Evolutionary conservation across 768 basidiomycete species (phyloP).

Genomic region (Mycena polygramma): DNA sequence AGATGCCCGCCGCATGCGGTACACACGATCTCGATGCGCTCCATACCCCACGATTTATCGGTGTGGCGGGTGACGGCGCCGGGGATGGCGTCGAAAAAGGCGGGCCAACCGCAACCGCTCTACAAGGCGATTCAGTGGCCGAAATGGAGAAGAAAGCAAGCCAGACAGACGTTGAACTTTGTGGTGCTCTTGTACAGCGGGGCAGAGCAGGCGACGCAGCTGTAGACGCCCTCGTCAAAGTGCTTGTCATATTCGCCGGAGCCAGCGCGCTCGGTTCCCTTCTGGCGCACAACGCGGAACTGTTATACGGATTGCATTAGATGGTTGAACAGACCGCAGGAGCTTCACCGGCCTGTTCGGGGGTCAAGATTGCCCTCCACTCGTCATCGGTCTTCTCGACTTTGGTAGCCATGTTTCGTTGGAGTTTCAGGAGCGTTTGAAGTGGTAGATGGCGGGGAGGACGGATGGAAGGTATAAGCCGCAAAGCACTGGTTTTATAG

Average conservation of each 20-base stretch:
- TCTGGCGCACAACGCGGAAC: constrained; percentile 89
- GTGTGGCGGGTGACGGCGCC: constrained; percentile 88
- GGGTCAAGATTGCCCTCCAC: constrained; percentile 86
- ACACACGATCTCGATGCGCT: constrained; percentile 89
- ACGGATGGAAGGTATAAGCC: not conserved
- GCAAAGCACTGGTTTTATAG: constrained; percentile 15
- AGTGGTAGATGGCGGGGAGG: not conserved
- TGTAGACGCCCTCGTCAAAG: constrained; percentile 75
- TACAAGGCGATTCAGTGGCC: constrained; percentile 32
- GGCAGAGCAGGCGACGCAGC: constrained; percentile 84
- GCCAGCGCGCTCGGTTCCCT: constrained; percentile 86
- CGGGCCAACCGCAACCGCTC: constrained; percentile 98
- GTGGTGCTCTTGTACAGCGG: constrained; percentile 90
- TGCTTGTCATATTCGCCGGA: constrained; percentile 87
- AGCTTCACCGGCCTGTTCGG: constrained; percentile 75
- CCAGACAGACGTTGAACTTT: constrained; percentile 77
- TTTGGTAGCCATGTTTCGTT: constrained; percentile 52
- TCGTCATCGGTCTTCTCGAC: constrained; percentile 75
- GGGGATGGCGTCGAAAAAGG: constrained; percentile 95
- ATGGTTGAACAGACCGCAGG: too few relatives aligned
- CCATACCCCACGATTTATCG: constrained; percentile 75
- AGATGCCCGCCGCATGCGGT: constrained; percentile 93
- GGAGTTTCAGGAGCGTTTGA: constrained; percentile 2
- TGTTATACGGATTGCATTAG: constrained; percentile 44
- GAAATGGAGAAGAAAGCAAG: not conserved